Conservation (phyloP, 306 rosid genomes). For the Ormosia emarginata region DNA sequence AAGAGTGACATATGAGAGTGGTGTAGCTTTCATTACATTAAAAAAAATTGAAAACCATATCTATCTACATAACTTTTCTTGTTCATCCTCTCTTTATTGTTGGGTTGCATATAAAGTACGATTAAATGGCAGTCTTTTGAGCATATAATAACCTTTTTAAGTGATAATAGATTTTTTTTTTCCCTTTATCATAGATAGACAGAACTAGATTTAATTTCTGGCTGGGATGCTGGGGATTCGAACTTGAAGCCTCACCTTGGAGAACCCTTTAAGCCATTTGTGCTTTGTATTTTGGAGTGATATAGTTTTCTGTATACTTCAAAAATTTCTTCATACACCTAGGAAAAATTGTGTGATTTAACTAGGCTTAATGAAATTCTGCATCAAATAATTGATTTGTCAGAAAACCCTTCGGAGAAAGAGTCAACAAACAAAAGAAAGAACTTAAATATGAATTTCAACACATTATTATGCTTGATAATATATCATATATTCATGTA, state of each 20-base stretch:
- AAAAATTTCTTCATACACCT: background rate
- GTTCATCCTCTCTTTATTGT: background rate
- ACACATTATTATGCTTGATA: background rate
- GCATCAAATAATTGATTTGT: background rate
- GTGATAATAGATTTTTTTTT: background rate
- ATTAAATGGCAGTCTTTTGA: background rate
- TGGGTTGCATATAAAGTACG: background rate
- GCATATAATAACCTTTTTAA: background rate
- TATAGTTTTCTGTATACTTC: background rate
- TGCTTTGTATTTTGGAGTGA: background rate
- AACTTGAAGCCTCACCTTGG: background rate
- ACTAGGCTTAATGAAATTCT: background rate
- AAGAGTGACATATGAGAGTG: background rate
- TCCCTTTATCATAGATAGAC: background rate
- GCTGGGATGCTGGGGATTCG: background rate
- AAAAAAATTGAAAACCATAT: background rate
- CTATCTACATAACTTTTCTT: background rate
- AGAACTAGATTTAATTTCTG: background rate
- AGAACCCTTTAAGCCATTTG: background rate
- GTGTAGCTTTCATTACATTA: background rate
- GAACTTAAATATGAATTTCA: background rate
- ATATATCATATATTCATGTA: too few species aligned
- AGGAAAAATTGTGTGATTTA: background rate
- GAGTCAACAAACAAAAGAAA: background rate
- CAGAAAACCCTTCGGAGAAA: background rate